These are phyloP conservation scores for Blastocladiella emersonii DNA, from an alignment of 371 early-diverging fungal genomes.

Conservation along the genomic window DNA sequence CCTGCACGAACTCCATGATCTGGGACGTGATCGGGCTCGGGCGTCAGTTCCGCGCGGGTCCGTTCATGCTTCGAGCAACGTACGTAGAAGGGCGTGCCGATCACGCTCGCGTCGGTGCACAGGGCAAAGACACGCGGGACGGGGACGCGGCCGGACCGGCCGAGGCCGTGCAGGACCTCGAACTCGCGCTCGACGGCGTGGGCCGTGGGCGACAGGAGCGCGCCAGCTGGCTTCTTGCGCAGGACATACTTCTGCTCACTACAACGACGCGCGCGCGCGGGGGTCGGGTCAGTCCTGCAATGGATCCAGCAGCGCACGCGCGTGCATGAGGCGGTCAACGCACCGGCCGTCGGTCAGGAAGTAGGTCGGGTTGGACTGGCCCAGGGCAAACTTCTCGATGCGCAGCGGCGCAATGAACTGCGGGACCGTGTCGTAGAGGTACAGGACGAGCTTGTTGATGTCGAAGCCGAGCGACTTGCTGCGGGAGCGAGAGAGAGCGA, in stretches of 20 bases:
- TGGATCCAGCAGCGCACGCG: too few species aligned
- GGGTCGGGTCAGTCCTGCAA: background rate
- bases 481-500: too few species aligned
- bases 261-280: background rate
- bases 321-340: too few species aligned
- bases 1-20: slow-evolving; percentile 79
- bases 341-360: slow-evolving; percentile 52
- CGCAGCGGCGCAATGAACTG: slow-evolving; percentile 47
- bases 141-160: slow-evolving; percentile 56
- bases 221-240: slow-evolving; percentile 84
- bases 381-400: slow-evolving; percentile 68
- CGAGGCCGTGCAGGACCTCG: slow-evolving; percentile 59
- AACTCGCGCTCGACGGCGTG: slow-evolving; percentile 89
- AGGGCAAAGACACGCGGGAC: slow-evolving; percentile 73
- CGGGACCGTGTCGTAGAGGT: slow-evolving; percentile 30
- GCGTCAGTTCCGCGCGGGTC: slow-evolving; percentile 64
- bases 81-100: slow-evolving; percentile 87
- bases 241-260: slow-evolving; percentile 54
- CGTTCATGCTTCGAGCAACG: slow-evolving; percentile 36
- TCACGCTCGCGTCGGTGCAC: slow-evolving; percentile 57
- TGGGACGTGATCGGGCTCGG: slow-evolving; percentile 58
- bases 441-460: slow-evolving; percentile 34
- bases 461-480: slow-evolving; percentile 28
- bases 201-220: slow-evolving; percentile 65
- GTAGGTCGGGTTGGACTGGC: slow-evolving; percentile 87